These are phyloP conservation scores for Fusarium miscanthi DNA, from an alignment of 2,329 filamentous ascomycete genomes.

Conservation along the genomic window DNA sequence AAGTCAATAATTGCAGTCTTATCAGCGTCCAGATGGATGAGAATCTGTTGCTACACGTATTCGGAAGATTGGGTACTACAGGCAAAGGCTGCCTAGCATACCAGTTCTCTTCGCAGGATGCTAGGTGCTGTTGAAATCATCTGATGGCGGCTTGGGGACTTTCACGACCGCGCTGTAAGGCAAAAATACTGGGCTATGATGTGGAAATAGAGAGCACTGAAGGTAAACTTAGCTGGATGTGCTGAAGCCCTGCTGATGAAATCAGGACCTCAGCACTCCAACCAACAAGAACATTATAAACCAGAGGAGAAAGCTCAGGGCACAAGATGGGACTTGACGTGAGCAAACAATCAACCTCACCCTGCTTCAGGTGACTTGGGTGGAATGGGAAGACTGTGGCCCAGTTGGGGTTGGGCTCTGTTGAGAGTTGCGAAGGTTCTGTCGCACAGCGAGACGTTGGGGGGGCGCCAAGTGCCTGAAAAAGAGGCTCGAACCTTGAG, in stretches of 20 bases:
- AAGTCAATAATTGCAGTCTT: background rate
- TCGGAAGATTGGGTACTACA: background rate
- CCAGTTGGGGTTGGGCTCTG: background rate
- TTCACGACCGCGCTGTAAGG: background rate
- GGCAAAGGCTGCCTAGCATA: background rate
- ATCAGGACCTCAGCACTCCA: background rate
- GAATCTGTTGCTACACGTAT: background rate
- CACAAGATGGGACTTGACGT: background rate
- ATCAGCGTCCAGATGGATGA: background rate
- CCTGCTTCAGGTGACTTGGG: background rate
- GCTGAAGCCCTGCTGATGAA: constrained; percentile 2
- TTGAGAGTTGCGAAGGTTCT: constrained; percentile 30
- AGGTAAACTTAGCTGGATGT: background rate
- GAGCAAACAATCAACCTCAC: background rate
- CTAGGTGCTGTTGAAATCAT: background rate
- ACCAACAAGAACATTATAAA: background rate
- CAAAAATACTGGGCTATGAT: background rate
- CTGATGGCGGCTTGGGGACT: background rate
- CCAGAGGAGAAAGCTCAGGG: background rate
- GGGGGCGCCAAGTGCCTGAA: constrained; percentile 33
- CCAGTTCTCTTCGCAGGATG: background rate
- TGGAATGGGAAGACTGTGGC: background rate
- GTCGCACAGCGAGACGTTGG: constrained; percentile 25
- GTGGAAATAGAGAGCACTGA: background rate
- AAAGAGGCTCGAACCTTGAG: constrained; percentile 26